Evolutionary conservation across 1,139 yeast species (phyloP), one percentile per base, ranked within the genome.

Genomic region (Kodamaea ohmeri): DNA sequence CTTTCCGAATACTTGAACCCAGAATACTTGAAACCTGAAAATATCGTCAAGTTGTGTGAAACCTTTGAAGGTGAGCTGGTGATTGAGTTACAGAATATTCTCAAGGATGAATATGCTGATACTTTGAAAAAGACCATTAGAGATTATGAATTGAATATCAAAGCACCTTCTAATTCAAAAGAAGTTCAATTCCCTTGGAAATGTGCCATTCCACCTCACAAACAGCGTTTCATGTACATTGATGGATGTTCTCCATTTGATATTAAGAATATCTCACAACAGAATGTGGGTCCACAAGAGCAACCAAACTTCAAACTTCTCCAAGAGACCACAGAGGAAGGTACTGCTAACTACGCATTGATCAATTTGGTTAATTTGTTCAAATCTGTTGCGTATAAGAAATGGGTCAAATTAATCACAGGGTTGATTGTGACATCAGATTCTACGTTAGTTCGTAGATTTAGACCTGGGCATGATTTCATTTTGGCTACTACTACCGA

Each of bases 381-480:
- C 48, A 73, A 75, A 50, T 78, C 89, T 13, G 51, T 64, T 1
- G 68, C 79, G 4, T 90, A 86, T 60, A 73, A 74, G 35, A 82
- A 82, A 56, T 90, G 95, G 85, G 57, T 94, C 28, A 64, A 68
- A 16, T 46, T 65, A 3, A 60, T 90, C 4, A 84, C 97, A 0
- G 73, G 80, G n/a, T 56, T 89, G 40, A 64, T 73, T 2, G 79
- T 85, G 6, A 66, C 79, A 7, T 73, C 82, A 30, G 87, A 85
- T 43, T 86, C 84, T 49, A 65, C 85, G 1, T 56, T 89, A 28
- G 74, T 84, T 2, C 76, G 99, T 55, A 70, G 97, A 47, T 94
- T 94, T 64, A 76, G 98, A 50, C 98, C 97, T 0, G 98, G 97
- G 1, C 80, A 79, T 27, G 99, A 94, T 60, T 94, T 87, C 59